Conservation (phyloP, 164 flowering plant genomes). For the Cinnamomum micranthum region DNA sequence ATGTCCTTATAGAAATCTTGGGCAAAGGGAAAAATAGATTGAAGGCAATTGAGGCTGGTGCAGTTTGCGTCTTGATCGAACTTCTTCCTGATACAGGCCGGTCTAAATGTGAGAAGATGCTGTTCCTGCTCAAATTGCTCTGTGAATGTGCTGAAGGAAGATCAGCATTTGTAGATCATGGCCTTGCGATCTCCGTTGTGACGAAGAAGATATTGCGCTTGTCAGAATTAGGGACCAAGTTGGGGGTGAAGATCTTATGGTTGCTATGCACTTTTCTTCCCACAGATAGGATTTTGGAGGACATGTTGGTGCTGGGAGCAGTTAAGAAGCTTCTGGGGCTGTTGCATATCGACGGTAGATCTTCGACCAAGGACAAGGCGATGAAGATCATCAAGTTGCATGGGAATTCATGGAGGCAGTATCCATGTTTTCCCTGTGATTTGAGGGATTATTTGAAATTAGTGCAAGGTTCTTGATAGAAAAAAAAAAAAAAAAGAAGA, state of each 20-base stretch:
- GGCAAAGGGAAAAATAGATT: slow-evolving; percentile 31
- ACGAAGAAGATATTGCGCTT: slow-evolving; percentile 49
- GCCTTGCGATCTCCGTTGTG: slow-evolving; percentile 43
- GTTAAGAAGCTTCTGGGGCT: slow-evolving; percentile 53
- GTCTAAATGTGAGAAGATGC: slow-evolving; percentile 49
- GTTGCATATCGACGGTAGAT: slow-evolving; percentile 37
- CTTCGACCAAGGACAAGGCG: slow-evolving; percentile 48
- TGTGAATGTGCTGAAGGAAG: slow-evolving; percentile 71
- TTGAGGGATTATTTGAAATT: slow-evolving; percentile 42
- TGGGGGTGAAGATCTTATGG: slow-evolving; percentile 58
- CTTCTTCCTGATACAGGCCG: slow-evolving; percentile 51
- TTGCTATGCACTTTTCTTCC: slow-evolving; percentile 34
- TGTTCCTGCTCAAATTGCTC: slow-evolving; percentile 41
- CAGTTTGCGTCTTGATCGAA: slow-evolving; percentile 50
- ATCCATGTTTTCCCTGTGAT: slow-evolving; percentile 56
- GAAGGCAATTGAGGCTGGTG: slow-evolving; percentile 65
- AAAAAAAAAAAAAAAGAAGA: too few species aligned
- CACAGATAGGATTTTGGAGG: slow-evolving; percentile 50
- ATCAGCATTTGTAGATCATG: slow-evolving; percentile 55
- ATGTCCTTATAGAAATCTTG: slow-evolving; percentile 43
- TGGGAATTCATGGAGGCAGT: slow-evolving; percentile 44
- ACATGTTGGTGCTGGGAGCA: slow-evolving; percentile 52
- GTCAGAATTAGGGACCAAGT: slow-evolving; percentile 38
- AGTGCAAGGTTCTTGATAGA: background rate
- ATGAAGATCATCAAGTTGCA: slow-evolving; percentile 54